phyloP scores from a whole-genome alignment of 768 basidiomycete species.

The Myochromella boudieri region DNA sequence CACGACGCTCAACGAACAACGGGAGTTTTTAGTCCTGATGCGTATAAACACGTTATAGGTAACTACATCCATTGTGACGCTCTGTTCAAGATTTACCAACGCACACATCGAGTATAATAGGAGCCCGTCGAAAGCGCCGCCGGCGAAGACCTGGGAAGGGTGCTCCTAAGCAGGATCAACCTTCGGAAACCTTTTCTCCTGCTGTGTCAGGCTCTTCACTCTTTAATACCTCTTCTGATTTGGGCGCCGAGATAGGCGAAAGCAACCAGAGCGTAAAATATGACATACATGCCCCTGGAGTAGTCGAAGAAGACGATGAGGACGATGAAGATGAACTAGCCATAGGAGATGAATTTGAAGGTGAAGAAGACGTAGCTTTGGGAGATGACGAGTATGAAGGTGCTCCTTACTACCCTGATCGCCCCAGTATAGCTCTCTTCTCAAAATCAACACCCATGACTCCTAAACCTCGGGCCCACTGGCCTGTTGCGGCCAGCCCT shows the following conservation, averaged over 20 bases:
- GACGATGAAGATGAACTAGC: neutral
- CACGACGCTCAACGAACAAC: constrained; percentile 40
- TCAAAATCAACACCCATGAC: constrained; percentile 18
- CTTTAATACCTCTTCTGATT: neutral
- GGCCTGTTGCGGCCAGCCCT: neutral
- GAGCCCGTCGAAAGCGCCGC: constrained; percentile 36
- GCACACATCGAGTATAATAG: constrained; percentile 24
- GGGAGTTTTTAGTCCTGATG: constrained; percentile 20
- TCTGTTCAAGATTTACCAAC: no score
- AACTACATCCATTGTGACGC: constrained; percentile 2
- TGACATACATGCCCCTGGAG: neutral
- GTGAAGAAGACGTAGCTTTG: neutral
- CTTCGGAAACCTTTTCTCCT: neutral
- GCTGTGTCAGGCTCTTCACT: neutral
- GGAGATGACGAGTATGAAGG: constrained; percentile 10
- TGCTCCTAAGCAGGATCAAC: neutral
- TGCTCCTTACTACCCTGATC: neutral
- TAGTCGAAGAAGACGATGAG: constrained; percentile 2
- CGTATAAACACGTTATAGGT: constrained; percentile 41
- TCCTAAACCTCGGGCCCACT: constrained; percentile 6
- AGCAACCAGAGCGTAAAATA: no score
- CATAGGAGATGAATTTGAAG: neutral
- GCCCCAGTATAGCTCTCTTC: constrained; percentile 7
- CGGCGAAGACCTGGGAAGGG: constrained; percentile 20
- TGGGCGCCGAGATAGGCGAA: no score